These are phyloP conservation scores for Desmodesmus armatus DNA, from an alignment of 139 green algal species.

Conservation along the genomic window DNA sequence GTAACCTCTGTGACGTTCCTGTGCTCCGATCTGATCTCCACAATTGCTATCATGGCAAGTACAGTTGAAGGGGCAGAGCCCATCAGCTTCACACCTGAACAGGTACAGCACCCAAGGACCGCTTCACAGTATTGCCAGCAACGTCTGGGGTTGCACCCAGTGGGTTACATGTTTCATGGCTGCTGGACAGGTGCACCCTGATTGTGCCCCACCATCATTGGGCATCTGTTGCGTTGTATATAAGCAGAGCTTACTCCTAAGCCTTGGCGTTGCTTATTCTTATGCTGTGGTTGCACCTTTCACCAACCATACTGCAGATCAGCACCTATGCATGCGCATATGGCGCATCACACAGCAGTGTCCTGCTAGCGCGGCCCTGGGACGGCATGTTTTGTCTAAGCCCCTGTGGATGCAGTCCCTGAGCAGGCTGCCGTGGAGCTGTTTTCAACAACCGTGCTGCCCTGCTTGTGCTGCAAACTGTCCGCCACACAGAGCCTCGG, in stretches of 20 bases:
- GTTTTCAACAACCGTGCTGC: no score
- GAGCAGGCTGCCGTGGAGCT: no score
- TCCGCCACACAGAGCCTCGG: neutral
- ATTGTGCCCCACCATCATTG: neutral
- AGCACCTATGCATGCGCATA: neutral
- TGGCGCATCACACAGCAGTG: neutral
- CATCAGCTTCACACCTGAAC: slow-evolving; percentile 1
- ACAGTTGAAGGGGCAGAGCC: neutral
- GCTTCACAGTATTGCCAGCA: neutral
- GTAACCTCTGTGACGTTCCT: slow-evolving; percentile 24
- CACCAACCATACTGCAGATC: neutral
- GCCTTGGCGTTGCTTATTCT: neutral
- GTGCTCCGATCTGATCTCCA: slow-evolving; percentile 2
- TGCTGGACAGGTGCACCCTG: neutral
- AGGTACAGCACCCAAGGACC: no score
- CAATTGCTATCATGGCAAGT: slow-evolving; percentile 4
- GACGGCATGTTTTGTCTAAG: no score
- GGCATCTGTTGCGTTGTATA: neutral
- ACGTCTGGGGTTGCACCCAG: neutral
- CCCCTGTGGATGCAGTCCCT: no score
- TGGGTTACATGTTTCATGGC: neutral
- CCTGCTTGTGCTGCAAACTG: no score
- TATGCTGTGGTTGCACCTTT: neutral
- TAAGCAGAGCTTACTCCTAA: neutral
- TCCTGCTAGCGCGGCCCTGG: neutral